Percentiles rank a stretch among this genome's conserved stretches.
Evolutionary conservation across 2,329 filamentous ascomycete genomes (phyloP).

Genomic region (Alternaria gansuensis): DNA sequence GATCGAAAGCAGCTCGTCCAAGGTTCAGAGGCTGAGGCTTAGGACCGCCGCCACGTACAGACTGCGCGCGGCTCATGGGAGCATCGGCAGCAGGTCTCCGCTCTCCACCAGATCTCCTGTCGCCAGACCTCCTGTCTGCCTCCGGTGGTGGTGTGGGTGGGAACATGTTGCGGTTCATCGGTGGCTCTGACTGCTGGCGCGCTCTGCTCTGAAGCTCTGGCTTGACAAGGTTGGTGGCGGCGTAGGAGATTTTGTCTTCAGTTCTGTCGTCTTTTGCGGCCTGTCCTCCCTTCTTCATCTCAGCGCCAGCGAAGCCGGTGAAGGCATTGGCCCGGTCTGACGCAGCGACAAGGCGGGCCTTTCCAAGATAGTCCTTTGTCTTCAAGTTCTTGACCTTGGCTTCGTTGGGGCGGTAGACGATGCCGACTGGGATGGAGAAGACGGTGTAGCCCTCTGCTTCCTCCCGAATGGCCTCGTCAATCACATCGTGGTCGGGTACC

Average conservation of each 20-base stretch:
- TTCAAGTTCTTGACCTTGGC: slow-evolving; percentile 98
- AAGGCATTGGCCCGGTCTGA: slow-evolving; percentile 82
- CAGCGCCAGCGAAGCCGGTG: slow-evolving; percentile 80
- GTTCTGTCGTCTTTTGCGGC: slow-evolving; percentile 79
- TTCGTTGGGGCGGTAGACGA: slow-evolving; percentile 94
- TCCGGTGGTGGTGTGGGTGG: slow-evolving; percentile 99
- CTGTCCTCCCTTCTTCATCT: slow-evolving; percentile 72
- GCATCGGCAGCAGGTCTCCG: slow-evolving; percentile 32
- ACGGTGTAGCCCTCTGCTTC: slow-evolving; percentile 98
- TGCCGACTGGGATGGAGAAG: slow-evolving; percentile 95
- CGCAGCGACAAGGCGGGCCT: slow-evolving; percentile 90
- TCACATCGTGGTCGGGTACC: slow-evolving; percentile 95
- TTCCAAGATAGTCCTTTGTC: slow-evolving; percentile 96
- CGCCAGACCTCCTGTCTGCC: slow-evolving; percentile 64
- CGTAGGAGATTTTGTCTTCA: slow-evolving; percentile 85
- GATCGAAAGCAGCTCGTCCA: slow-evolving; percentile 60
- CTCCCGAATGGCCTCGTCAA: slow-evolving; percentile 94
- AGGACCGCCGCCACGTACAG: slow-evolving; percentile 59
- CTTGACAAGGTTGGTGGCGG: slow-evolving; percentile 91
- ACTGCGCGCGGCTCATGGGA: slow-evolving; percentile 59
- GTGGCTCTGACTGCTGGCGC: slow-evolving; percentile 85
- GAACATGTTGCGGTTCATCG: slow-evolving; percentile 80
- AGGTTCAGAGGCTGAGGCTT: slow-evolving; percentile 60
- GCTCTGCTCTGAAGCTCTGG: slow-evolving; percentile 77
- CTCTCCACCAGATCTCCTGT: slow-evolving; percentile 26